Conservation (phyloP, 1,284 basidiomycete genomes). For the Malassezia psittaci region DNA sequence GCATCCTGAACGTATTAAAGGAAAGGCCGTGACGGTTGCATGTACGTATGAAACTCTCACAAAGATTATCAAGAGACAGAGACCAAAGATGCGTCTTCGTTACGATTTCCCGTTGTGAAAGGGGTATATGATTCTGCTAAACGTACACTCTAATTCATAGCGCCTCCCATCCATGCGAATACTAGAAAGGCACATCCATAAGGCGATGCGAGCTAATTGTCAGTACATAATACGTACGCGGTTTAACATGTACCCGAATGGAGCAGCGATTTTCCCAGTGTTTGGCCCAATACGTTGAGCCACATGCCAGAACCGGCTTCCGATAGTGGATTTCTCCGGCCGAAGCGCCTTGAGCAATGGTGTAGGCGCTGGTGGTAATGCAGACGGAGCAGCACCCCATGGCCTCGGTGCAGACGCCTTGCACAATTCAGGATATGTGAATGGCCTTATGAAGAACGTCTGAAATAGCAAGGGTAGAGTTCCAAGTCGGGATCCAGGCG, state of each 20-base stretch:
- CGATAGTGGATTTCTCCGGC: background rate
- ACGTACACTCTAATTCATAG: conserved; percentile 20
- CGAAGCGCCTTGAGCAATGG: background rate
- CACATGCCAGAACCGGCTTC: background rate
- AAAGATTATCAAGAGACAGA: conserved; percentile 1
- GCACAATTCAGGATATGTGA: conserved; percentile 11
- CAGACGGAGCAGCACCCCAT: conserved; percentile 14
- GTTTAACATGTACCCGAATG: background rate
- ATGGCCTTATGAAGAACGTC: conserved; percentile 14
- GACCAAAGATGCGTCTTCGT: background rate
- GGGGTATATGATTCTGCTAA: conserved; percentile 19
- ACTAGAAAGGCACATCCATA: conserved; percentile 42
- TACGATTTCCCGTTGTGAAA: conserved; percentile 34
- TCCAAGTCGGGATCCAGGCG: background rate
- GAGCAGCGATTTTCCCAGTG: background rate
- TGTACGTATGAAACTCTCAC: conserved; percentile 3
- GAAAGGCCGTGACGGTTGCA: conserved; percentile 29
- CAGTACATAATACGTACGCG: background rate
- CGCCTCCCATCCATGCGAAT: conserved; percentile 45
- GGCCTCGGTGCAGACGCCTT: conserved; percentile 11
- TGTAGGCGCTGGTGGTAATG: background rate
- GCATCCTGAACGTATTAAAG: conserved; percentile 22
- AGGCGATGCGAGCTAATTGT: conserved; percentile 19
- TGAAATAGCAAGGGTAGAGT: conserved; percentile 5
- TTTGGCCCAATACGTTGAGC: background rate